A percentile compares a stretch with the other conserved stretches of the same genome.
These are phyloP conservation scores for Sorghum bicolor DNA, from an alignment of 176 grass and related monocot genomes.

Conservation along the genomic window Sorghum_bicolor_NCBIv3 NC_012879.2:3951501-3952000, in stretches of 20 bases:
- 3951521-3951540: not conserved
- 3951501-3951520: not conserved
- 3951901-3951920: not conserved
- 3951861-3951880: not conserved
- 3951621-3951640: not conserved
- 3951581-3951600: constrained; percentile 2
- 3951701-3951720: not conserved
- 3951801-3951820: not conserved
- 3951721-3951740: not conserved
- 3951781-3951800: not conserved
- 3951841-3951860: not conserved
- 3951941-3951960: not conserved
- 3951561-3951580: not conserved
- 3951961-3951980: not conserved
- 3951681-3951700: not conserved
- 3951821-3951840: not conserved
- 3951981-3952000: not conserved
- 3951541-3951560: not conserved
- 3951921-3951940: not conserved
- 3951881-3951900: not conserved
- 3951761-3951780: not conserved
- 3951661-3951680: not conserved
- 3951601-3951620: not conserved
- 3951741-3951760: not conserved
- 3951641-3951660: constrained; percentile 2